Evolutionary conservation across 331 rosid genomes (phyloP), one percentile per base, ranked within the genome.

Genomic region (Arachis monticola): DNA sequence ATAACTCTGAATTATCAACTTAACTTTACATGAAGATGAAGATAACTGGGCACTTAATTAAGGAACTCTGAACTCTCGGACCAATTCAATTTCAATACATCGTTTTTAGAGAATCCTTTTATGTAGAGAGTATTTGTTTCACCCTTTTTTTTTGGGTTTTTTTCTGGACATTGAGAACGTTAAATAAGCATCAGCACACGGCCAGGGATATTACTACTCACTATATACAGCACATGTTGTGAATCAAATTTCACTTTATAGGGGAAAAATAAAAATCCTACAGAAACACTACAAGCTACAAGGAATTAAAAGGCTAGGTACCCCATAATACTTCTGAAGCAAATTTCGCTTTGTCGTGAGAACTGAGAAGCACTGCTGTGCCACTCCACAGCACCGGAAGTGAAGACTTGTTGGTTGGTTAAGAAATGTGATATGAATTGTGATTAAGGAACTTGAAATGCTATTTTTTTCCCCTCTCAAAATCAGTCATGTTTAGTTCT

Each of bases 311-410:
- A 41, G 45, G 45, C 4, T 6, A 61, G 67, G 57, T 42, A 74
- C 38, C 67, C 48, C 51, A 75, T 68, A 64, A 52, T 22, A 22
- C 61, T 80, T 69, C 69, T 27, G 64, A 61, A 22, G 60, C 42
- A 64, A 63, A 70, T 48, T 35, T 41, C 48, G 78, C 38, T 32
- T 41, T 14, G 38, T 13, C 50, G 64, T 55, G 56, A 12, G 59
- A 56, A 35, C 22, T 17, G 22, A 17, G 22, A 17, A 17, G 44
- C 68, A 45, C 27, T 35, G 17, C 9, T 11, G 38, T 62, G 60
- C 57, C 55, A 64, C 27, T 14, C 41, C 10, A 11, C 38, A 70
- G 70, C 74, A 41, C 51, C 53, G 8, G 42, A 2, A 5, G 51
- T 44, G 52, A 41, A 42, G 41, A n/a, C 17, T 53, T 40, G 10